Base-by-base conservation (phyloP, 2,329 filamentous ascomycete genomes). In the Colletotrichum tofieldiae region DNA sequence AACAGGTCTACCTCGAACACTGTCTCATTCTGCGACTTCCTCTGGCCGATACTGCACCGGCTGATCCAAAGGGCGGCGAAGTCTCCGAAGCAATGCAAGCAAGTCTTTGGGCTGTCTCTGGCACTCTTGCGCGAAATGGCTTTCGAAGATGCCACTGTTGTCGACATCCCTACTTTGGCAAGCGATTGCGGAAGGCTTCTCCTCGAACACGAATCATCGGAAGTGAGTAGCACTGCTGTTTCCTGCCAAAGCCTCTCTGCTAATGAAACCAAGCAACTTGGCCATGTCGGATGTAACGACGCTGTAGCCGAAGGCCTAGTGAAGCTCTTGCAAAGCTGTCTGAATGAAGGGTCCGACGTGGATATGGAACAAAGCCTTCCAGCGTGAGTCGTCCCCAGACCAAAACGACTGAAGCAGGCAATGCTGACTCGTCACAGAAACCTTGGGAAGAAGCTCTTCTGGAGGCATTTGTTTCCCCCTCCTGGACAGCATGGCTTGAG, bases 401-500 rank as follows among this genome's bases (percentile, higher is more conserved):
- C 23, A n/a, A 8, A 58, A 43, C 37, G 26, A 12, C n/a, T 16
- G 39, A 23, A 23, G 32, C 29, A 16, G 7, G 18, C 49, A 35
- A 16, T 9, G 26, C 61, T 73, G 35, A 73, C 55, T 6, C 23
- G 29, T 37, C 16, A 16, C 43, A 81, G 79, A 12, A 67, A 80
- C 29, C 70, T 81, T 54, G 78, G 78, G 35, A 54, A 79, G 79
- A 78, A 82, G 3, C 78, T 95, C 1, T 90, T 94, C 75, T 88
- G 86, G 77, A 88, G 84, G 67, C 91, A 93, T 76, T 83, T 95
- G 0, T 94, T 94, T 75, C 92, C 93, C 0, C 84, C 86, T 1
- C 78, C 82, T n/a, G 79, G 81, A 75, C 79, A 74, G 35, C 75
- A 75, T 18, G 72, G 39, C 73, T 77, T 65, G 71, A 82, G 85